Evolutionary conservation across 768 basidiomycete species (phyloP).

Genomic region (Trametes cinnabarina): DNA sequence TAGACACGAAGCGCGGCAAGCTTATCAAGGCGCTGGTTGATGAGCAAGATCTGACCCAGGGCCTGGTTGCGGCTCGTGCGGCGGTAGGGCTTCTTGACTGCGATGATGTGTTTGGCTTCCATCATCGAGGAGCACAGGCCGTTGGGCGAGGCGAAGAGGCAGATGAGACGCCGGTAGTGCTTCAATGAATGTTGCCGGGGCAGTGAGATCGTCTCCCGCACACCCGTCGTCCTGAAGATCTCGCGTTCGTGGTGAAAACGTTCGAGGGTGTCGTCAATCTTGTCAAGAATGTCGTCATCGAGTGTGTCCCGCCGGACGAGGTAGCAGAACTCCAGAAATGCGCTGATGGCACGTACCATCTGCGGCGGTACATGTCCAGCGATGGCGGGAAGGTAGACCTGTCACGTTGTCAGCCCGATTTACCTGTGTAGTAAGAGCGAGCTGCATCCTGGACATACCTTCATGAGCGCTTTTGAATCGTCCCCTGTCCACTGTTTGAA

Average conservation of each 20-base stretch:
- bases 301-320: slow-evolving; percentile 10
- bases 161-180: slow-evolving; percentile 22
- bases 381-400: slow-evolving; percentile 28
- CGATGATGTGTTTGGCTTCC: slow-evolving; percentile 28
- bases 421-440: too few species aligned
- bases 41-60: slow-evolving; percentile 25
- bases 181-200: slow-evolving; percentile 23
- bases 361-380: too few species aligned
- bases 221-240: slow-evolving; percentile 19
- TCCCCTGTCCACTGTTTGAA: slow-evolving; percentile 32
- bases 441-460: too few species aligned
- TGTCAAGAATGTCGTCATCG: neutral
- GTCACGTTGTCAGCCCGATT: too few species aligned
- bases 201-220: slow-evolving; percentile 22
- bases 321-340: too few species aligned
- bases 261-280: slow-evolving; percentile 15
- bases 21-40: slow-evolving; percentile 28
- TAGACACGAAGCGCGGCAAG: slow-evolving; percentile 22
- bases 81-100: slow-evolving; percentile 28
- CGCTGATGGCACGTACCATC: too few species aligned
- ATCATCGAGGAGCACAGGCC: too few species aligned
- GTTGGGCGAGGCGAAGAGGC: slow-evolving; percentile 24
- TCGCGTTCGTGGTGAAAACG: slow-evolving; percentile 15
- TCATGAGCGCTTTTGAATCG: slow-evolving; percentile 30
- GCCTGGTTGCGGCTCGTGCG: slow-evolving; percentile 21